Evolutionary conservation across 2,329 filamentous ascomycete species (phyloP).

Genomic region (Alternaria ventricosa): DNA sequence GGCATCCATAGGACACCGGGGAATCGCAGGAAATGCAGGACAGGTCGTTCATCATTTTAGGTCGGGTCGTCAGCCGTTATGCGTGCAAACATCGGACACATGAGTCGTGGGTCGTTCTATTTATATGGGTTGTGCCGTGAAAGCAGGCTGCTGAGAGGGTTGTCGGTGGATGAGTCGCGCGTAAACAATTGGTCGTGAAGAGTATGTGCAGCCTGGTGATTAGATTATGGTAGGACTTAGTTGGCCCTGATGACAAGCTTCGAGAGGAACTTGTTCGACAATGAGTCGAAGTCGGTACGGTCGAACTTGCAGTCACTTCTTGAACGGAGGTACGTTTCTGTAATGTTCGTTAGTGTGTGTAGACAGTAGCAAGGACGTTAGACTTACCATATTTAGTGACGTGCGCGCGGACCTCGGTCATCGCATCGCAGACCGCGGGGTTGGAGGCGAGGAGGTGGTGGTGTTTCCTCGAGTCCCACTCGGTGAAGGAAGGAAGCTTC

Average conservation of each 20-base stretch:
- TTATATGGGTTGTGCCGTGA: conserved; percentile 38
- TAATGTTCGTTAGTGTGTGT: conserved; percentile 50
- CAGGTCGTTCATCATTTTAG: conserved; percentile 42
- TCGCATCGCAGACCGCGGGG: conserved; percentile 87
- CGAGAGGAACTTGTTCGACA: conserved; percentile 97
- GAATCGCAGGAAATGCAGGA: conserved; percentile 45
- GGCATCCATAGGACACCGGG: conserved; percentile 45
- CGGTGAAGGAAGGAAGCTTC: conserved; percentile 88
- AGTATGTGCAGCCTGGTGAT: conserved; percentile 21
- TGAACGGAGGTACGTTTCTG: conserved; percentile 85
- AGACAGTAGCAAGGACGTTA: conserved; percentile 6
- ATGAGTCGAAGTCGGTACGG: conserved; percentile 88
- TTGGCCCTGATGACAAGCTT: conserved; percentile 96
- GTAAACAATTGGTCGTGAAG: conserved; percentile 23
- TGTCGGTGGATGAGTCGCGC: conserved; percentile 34
- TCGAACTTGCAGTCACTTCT: conserved; percentile 84
- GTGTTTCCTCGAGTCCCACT: conserved; percentile 93
- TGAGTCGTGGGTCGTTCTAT: conserved; percentile 40
- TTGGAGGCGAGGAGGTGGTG: conserved; percentile 92
- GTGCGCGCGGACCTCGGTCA: conserved; percentile 94
- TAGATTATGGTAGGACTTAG: conserved; percentile 52
- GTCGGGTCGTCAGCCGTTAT: conserved; percentile 44
- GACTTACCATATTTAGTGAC: conserved; percentile 90
- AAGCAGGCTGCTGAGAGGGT: conserved; percentile 31
- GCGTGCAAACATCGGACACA: conserved; percentile 38